Base-by-base conservation (phyloP, 129 eudicot genomes). In the Artemisia argyi region DNA sequence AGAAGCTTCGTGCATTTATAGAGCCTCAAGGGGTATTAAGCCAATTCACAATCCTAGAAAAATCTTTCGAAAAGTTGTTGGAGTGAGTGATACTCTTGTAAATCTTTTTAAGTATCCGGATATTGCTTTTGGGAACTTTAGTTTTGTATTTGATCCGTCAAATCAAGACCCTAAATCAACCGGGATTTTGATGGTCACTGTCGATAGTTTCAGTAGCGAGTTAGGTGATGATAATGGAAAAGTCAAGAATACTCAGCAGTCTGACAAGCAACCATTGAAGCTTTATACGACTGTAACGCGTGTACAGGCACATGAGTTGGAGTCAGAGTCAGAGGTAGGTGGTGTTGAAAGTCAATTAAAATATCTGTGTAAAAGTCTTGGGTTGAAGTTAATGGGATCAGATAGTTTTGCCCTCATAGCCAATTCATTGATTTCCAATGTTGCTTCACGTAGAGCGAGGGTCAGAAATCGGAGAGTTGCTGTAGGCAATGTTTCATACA, bases 1-100 rank as follows among this genome's bases (percentile, higher is more conserved):
- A 74, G 98, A 89, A 82, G 98, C 98, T 71, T 82, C 96, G 57
- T 73, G 84, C 73, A 92, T 93, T 72, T 79, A 80, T 49, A 82
- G 74, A 66, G 73, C 79, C 76, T 72, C 84, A 9, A 85, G 71
- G 73, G 58, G 30, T 56, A 71, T 66, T 91, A 79, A 71, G 32
- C 96, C 80, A 78, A 78, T 30, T 66, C 50, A 78, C 46, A 39
- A 39, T 73, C 82, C 80, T 18, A 76, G 65, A 64, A 89, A 82
- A 71, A 66, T 28, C 76, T 61, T 76, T 47, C 80, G 74, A 8
- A 85, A 82, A 85, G 74, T 65, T 48, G 66, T 69, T 64, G 85
- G 81, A 44, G 81, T 76, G 50, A 82, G 77, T 72, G 89, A 87
- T 77, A 56, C 66, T 17, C 82, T 93, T 59, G 52, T 42, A 14